Base-by-base conservation (phyloP, 2,329 filamentous ascomycete species). In the Arthrobotrys megalospora region DNA sequence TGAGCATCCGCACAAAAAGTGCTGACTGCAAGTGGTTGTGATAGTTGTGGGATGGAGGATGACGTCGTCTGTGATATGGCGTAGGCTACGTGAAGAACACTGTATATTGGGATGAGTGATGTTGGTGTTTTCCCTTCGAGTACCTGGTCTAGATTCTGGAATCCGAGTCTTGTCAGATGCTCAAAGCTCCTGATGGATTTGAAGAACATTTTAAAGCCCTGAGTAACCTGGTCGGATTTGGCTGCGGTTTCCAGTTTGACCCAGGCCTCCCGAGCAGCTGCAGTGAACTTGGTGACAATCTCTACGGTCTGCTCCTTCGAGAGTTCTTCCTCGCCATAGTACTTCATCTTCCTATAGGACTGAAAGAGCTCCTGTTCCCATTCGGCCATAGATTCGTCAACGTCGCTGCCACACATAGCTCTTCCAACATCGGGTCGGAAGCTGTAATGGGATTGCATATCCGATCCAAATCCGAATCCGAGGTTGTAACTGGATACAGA, bases 341-440 rank as follows among this genome's bases (percentile, higher is more conserved):
- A 77, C 48, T 77, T 77, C 58, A 77, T 77, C 19, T 70, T 70
- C 34, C 73, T 16, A 43, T 77, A 77, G 10, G 73, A 77, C 47
- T 71, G 65, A 47, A 77, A 77, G n/a, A 77, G 73, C n/a, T 77
- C 73, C 12, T 66, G 55, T 32, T 77, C 73, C 73, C 73, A 77
- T 36, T 77, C 73, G 1, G 58, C 73, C 73, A 77, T 77, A 28
- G 73, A 77, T 21, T 77, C 66, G 24, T 77, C 73, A 19, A 71
- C 66, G 3, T 71, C 73, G n/a, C 19, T 52, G n/a, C 65, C 60
- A 34, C 64, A 36, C 8, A 69, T 21, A 7, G 65, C 53, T 12
- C 72, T 65, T 6, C 45, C 65, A 5, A 70, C 65, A 43, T 77
- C 66, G 1, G 73, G 73, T 14, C 62, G 55, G 36, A 66, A 77